Conservation (phyloP, 306 rosid genomes). For the Herpetospermum pedunculosum region DNA sequence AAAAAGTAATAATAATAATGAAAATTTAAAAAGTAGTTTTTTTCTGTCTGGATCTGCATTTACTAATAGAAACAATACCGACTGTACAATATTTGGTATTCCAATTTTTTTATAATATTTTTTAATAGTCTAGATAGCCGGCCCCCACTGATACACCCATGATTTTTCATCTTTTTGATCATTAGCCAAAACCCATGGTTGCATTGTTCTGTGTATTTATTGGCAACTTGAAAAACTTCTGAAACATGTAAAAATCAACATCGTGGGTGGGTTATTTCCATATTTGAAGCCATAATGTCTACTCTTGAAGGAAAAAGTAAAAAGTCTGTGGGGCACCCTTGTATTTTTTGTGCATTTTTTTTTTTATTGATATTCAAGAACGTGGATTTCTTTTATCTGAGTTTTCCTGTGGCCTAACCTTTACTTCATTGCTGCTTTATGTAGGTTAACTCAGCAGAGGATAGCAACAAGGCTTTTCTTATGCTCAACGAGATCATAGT, state of each 20-base stretch:
- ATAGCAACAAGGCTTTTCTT: slow-evolving; percentile 59
- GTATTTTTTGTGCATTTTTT: not conserved
- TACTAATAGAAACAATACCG: not conserved
- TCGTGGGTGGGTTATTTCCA: not conserved
- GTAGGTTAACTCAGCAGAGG: slow-evolving; percentile 62
- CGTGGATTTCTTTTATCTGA: not conserved
- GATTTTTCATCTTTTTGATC: not conserved
- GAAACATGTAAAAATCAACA: not conserved
- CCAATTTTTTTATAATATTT: not conserved
- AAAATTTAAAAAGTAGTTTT: not conserved
- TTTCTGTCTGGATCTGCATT: not conserved
- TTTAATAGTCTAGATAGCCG: not conserved
- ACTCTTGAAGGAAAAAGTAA: not conserved
- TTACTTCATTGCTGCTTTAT: slow-evolving; percentile 14
- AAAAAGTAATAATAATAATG: not conserved
- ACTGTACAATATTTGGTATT: not conserved
- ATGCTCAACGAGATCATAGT: slow-evolving; percentile 82
- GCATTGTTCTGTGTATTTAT: not conserved
- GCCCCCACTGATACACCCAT: not conserved
- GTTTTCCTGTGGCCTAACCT: not conserved
- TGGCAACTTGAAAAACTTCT: not conserved
- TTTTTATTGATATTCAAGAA: not conserved
- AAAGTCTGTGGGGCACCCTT: not conserved
- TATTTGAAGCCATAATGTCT: not conserved
- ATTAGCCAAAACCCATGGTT: not conserved